Base-by-base conservation (phyloP, 2,329 filamentous ascomycete species). In the Orbilia quercus region DNA sequence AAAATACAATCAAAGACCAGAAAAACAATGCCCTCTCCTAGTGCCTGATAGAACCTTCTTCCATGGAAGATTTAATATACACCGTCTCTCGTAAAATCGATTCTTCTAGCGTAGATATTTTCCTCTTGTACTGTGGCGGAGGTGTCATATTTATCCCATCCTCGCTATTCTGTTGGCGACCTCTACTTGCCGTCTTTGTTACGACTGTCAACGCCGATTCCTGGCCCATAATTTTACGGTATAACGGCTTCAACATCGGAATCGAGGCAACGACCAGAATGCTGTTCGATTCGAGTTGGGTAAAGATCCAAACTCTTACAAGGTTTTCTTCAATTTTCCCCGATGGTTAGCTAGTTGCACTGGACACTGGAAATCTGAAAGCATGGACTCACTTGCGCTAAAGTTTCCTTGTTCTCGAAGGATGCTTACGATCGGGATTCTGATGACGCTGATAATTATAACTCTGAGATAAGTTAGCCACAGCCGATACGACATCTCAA, bases 301-400 rank as follows among this genome's bases (percentile, higher is more conserved):
- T 65, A 31, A 65, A 65, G 14, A 65, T 65, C 60, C 60, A 65
- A 14, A 65, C 60, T 50, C 55, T 65, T 12, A 65, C n/a, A 5
- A 65, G 50, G 23, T 65, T 65, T 16, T 40, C 60, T 65, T 23
- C 7, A 28, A 36, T 47, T 12, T 18, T 5, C 9, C 5, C 28
- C 9, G 5, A 31, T 31, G 28, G 28, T 31, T 31, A 31, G 4
- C n/a, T n/a, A n/a, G n/a, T n/a, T n/a, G n/a, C n/a, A n/a, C n/a
- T n/a, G n/a, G n/a, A n/a, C n/a, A n/a, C n/a, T n/a, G n/a, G n/a
- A n/a, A n/a, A n/a, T n/a, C n/a, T n/a, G n/a, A n/a, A n/a, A n/a
- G n/a, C 20, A 2, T 11, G 2, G 9, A 38, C 60, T 57, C 44
- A 65, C 60, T 53, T 7, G 50, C 60, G 22, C 60, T 65, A 18